Conservation (phyloP, 345 rosid genomes). For the Carallia brachiata region DNA sequence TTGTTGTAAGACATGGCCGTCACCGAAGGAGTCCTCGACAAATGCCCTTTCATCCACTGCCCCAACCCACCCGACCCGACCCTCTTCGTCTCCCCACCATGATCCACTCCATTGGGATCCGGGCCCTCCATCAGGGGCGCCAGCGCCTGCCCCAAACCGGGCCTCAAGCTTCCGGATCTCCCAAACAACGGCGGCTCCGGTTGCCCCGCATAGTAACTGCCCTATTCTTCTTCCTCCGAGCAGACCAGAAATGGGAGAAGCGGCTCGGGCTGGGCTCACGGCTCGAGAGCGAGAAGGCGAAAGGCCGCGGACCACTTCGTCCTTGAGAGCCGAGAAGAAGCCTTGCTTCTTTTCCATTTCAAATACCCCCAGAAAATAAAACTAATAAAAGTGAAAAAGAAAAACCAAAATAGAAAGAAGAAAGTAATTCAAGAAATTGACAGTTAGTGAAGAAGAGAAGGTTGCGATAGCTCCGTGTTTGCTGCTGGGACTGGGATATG, state of each 20-base stretch:
- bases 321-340: conserved; percentile 80
- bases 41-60: conserved; percentile 43
- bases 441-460: too few species aligned
- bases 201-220: conserved; percentile 7
- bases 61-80: conserved; percentile 56
- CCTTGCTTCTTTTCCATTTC: conserved; percentile 88
- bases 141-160: conserved; percentile 50
- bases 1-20: conserved; percentile 33
- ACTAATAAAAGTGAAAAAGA: background rate
- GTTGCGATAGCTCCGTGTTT: background rate
- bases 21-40: conserved; percentile 27
- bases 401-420: background rate
- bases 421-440: background rate
- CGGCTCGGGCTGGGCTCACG: conserved; percentile 58
- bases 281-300: conserved; percentile 90
- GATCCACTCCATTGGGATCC: conserved; percentile 66
- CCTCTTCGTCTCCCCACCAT: conserved; percentile 45
- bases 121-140: conserved; percentile 90
- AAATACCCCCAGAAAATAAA: background rate
- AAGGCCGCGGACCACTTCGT: conserved; percentile 76
- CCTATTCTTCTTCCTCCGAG: conserved; percentile 49
- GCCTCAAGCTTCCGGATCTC: conserved; percentile 80
- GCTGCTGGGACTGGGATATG: background rate
- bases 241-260: conserved; percentile 45
- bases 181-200: conserved; percentile 47